Evolutionary conservation across 1,284 basidiomycete species (phyloP), one percentile per base, ranked within the genome.

Genomic region (Irpex lacteus): DNA sequence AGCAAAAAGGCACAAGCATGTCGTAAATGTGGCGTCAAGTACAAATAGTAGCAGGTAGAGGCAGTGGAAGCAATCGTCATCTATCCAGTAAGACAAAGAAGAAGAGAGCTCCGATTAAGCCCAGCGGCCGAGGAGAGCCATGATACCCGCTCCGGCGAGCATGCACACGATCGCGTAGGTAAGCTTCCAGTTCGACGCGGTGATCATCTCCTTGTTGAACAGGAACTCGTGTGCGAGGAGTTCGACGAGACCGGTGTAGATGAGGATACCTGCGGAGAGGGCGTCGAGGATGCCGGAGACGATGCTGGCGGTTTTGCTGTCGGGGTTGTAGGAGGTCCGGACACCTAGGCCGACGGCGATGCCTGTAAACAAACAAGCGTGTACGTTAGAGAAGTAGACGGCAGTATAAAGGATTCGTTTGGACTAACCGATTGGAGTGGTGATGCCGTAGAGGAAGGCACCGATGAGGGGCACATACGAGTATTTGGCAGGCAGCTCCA

Each of bases 191-290:
- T 85, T 86, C 19, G 86, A 86, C 19, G 83, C 85, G 60, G 83
- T 82, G 75, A 90, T 87, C 90, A 96, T 95, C 62, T 91, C 84
- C 64, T 87, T 86, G 80, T 88, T 95, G 77, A 97, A 94, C 59
- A 98, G 74, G 77, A 98, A 96, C 72, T 97, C 95, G 74, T 97
- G 95, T 0, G 94, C 95, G 60, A 98, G 83, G 1, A 97, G 84
- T 88, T 97, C 95, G 36, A 96, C 95, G 36, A 96, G 81, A 60
- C 91, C 95, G 0, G 96, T 97, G 77, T 97, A 98, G 15, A 97
- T 80, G 62, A 98, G 77, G 71, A 98, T 95, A 4, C 96, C 96
- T 0, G 94, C 85, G 63, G 92, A 95, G 55, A 94, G 77, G 7
- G 95, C 85, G 73, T 98, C 95, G 70, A 98, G 82, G 1, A 93